Percentiles rank a stretch among this genome's conserved stretches.
Conservation (phyloP, 2,329 filamentous ascomycete genomes). For the Colletotrichum sp. region DNA sequence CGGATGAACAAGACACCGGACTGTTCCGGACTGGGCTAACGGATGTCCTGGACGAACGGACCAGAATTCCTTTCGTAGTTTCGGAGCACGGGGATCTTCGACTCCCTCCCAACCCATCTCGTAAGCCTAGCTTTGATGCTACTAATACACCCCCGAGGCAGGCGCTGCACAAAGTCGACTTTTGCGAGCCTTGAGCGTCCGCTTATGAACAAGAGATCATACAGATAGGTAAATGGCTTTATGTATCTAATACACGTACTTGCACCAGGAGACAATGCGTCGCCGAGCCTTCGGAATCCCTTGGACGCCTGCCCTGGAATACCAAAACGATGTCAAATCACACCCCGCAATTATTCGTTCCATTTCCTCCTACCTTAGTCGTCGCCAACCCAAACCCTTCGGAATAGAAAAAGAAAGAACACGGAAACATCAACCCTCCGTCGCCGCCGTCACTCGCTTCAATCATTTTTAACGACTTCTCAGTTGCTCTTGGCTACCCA, state of each 20-base stretch:
- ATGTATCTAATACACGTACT: conserved; percentile 11
- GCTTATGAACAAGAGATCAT: background rate
- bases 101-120: background rate
- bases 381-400: conserved; percentile 9
- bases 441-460: background rate
- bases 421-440: background rate
- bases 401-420: background rate
- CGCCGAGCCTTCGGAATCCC: conserved; percentile 4
- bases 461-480: background rate
- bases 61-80: background rate
- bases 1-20: background rate
- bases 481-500: background rate
- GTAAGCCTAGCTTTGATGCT: background rate
- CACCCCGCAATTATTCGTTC: conserved; percentile 11
- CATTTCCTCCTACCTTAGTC: conserved; percentile 7
- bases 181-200: background rate
- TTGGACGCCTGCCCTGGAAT: conserved; percentile 6
- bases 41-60: conserved; percentile 12
- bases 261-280: background rate
- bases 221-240: background rate
- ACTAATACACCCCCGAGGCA: background rate
- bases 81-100: background rate
- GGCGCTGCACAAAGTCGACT: background rate
- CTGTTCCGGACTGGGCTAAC: conserved; percentile 1
- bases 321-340: conserved; percentile 5